A percentile compares a stretch with the other conserved stretches of the same genome.
phyloP scores from a whole-genome alignment of 2,329 filamentous ascomycete species.

The Ceratocystis papillata region DNA sequence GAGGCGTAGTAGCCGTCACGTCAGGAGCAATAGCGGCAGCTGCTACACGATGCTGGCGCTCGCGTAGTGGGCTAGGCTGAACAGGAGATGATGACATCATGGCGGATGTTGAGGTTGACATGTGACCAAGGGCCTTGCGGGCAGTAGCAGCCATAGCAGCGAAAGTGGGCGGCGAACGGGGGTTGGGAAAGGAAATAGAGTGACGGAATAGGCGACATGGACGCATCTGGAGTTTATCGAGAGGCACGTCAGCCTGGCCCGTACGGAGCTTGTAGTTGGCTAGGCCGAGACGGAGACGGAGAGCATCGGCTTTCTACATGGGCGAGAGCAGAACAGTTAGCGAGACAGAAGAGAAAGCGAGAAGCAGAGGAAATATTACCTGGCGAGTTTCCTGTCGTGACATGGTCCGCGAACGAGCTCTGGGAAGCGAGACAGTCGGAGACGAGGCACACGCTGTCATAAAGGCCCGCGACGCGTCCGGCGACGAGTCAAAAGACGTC shows the following conservation, averaged over 20 bases:
- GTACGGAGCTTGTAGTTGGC: slow-evolving; percentile 67
- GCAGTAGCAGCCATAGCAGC: slow-evolving; percentile 2
- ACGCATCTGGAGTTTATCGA: slow-evolving; percentile 46
- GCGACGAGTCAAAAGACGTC: slow-evolving; percentile 19
- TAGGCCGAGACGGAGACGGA: slow-evolving; percentile 57
- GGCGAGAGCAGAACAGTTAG: slow-evolving; percentile 16
- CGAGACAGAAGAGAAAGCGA: neutral
- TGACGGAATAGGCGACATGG: slow-evolving; percentile 47
- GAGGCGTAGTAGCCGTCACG: neutral
- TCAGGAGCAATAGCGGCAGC: neutral
- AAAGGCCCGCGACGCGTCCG: slow-evolving; percentile 22
- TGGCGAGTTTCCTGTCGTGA: slow-evolving; percentile 28
- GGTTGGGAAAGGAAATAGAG: slow-evolving; percentile 56
- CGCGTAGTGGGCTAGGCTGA: slow-evolving; percentile 13
- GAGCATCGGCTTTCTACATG: slow-evolving; percentile 50
- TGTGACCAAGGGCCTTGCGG: neutral
- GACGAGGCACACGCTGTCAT: slow-evolving; percentile 20
- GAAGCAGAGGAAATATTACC: slow-evolving; percentile 30
- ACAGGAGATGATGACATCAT: slow-evolving; percentile 20
- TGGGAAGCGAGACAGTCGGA: neutral
- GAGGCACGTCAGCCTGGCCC: slow-evolving; percentile 56
- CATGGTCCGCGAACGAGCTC: slow-evolving; percentile 15
- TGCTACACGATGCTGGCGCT: slow-evolving; percentile 7
- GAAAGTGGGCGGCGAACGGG: slow-evolving; percentile 40
- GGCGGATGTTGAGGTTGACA: neutral